A percentile compares a stretch with the other conserved stretches of the same genome.
Conservation (phyloP, 139 green algal genomes). For the Micractinium sp. region DNA sequence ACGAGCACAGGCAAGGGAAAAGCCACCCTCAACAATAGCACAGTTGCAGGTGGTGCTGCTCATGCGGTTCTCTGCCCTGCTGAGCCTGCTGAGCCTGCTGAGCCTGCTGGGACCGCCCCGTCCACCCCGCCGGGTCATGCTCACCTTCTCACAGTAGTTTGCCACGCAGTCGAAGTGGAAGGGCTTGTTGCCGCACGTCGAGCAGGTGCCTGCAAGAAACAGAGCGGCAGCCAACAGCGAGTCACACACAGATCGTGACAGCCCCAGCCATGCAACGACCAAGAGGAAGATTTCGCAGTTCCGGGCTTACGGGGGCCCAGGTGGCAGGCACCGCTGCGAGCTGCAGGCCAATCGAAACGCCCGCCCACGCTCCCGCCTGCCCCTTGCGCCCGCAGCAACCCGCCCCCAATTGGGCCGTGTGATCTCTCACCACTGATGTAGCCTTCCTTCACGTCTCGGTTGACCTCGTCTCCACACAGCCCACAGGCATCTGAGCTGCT, state of each 20-base stretch:
- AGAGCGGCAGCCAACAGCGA: background rate
- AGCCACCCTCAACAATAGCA: too few relatives aligned
- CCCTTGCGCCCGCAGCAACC: too few relatives aligned
- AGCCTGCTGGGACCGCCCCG: too few relatives aligned
- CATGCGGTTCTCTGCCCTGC: too few relatives aligned
- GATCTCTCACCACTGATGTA: background rate
- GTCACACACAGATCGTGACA: background rate
- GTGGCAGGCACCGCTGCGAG: background rate
- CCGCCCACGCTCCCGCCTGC: background rate
- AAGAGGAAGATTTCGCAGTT: background rate
- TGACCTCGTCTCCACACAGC: background rate
- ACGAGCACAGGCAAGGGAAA: too few relatives aligned
- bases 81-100: too few relatives aligned
- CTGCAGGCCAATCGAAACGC: background rate
- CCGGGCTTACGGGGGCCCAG: too few relatives aligned
- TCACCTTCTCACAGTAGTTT: background rate
- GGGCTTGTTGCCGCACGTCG: background rate
- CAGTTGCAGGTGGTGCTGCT: too few relatives aligned
- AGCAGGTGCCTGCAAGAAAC: background rate
- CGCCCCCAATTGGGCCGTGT: background rate
- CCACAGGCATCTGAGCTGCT: background rate
- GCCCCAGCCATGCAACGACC: background rate
- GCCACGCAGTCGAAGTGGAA: constrained; percentile 7
- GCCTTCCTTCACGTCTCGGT: background rate
- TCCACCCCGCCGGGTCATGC: background rate